Evolutionary conservation across 306 rosid species (phyloP), one percentile per base, ranked within the genome.

Genomic region (Hippophae rhamnoides): DNA sequence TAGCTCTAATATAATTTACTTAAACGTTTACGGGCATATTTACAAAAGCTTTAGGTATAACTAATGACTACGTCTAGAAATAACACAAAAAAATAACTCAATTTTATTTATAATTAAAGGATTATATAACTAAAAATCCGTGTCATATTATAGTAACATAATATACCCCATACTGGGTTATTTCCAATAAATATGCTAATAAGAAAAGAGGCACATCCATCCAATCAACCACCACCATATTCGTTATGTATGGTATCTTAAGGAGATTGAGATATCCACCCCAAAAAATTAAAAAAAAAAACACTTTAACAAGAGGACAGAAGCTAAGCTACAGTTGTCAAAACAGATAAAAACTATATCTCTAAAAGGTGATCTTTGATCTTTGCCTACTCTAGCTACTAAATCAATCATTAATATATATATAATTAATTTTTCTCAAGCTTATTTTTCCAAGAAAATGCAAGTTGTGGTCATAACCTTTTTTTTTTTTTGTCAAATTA

Each of bases 271-370:
- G 53, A 27, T 64, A 31, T 2, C 3, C 38, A 47, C 23, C 23
- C 23, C 23, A 18, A 18, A 18, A 18, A 18, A 0, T 18, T 0
- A 18, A 18, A 18, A 18, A 8, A 56, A 65, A 72, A 31, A 27
- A 54, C 26, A 52, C 53, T 41, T 66, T 49, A 67, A 61, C 47
- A 69, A 64, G 60, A 67, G 66, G 78, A 71, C 83, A 68, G 60
- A 61, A 61, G 38, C 5, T 31, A 31, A 31, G 61, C 81, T 63
- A 75, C 82, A 82, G 85, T 78, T 82, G 86, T 75, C 86, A 73
- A 49, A 62, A 60, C 38, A 31, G 38, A 31, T 69, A 67, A 69
- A 73, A 77, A 46, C 63, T 63, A 26, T 45, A 49, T 49, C 53
- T 49, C 18, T 47, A 62, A 48, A 43, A 71, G 67, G 56, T 66